A percentile compares a stretch with the other conserved stretches of the same genome.
Evolutionary conservation across 1,284 basidiomycete species (phyloP).

Genomic region (Anthracocystis setariae): DNA sequence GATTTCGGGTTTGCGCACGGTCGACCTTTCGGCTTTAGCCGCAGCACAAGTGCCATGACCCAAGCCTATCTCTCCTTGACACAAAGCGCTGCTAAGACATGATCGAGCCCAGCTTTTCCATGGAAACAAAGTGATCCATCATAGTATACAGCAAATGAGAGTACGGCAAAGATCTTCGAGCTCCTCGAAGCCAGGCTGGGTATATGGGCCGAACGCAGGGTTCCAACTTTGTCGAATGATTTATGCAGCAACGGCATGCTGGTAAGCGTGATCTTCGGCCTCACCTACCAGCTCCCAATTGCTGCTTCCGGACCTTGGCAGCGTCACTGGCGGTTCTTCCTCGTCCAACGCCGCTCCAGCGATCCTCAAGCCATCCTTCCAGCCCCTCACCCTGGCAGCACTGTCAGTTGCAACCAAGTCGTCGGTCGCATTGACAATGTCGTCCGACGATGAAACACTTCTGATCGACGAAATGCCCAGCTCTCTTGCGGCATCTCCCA

Average conservation of each 20-base stretch:
- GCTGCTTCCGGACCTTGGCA: conserved; percentile 42
- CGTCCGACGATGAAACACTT: conserved; percentile 35
- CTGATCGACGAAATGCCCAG: conserved; percentile 47
- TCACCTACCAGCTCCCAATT: conserved; percentile 48
- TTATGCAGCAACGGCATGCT: conserved; percentile 29
- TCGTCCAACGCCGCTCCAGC: conserved; percentile 34
- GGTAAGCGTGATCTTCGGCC: conserved; percentile 16
- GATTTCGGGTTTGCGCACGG: conserved; percentile 1
- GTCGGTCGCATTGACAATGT: conserved; percentile 26
- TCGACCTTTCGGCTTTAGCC: neutral
- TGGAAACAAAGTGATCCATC: neutral
- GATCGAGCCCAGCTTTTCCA: too few species aligned
- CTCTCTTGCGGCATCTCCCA: conserved; percentile 34
- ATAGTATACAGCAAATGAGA: conserved; percentile 25
- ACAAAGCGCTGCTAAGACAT: neutral
- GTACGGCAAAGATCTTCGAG: neutral
- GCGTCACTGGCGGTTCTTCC: conserved; percentile 5
- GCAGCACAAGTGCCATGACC: too few species aligned
- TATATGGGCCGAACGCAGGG: conserved; percentile 11
- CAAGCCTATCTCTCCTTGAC: neutral
- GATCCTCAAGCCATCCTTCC: conserved; percentile 49
- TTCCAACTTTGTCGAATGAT: neutral
- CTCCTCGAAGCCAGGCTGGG: conserved; percentile 4
- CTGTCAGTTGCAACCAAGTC: conserved; percentile 10
- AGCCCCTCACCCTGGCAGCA: conserved; percentile 33